Evolutionary conservation across 2,329 filamentous ascomycete species (phyloP), one percentile per base, ranked within the genome.

Genomic region (Venturia asperata): DNA sequence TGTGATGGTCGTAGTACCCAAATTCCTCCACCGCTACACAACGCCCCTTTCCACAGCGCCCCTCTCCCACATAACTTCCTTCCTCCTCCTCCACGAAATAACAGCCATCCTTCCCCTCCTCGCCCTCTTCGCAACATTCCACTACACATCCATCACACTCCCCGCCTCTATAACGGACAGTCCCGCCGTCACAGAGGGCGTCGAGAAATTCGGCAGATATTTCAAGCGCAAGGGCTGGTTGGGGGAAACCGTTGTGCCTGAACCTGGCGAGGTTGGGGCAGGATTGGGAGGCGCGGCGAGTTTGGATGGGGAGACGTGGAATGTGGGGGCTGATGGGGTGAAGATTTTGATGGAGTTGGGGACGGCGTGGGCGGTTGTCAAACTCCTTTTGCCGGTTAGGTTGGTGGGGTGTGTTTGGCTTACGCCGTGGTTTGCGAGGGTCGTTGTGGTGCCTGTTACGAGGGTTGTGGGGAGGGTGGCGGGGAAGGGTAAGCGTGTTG

Each of bases 301-400:
- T 71, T 62, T 70, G 65, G 65, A 68, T 71, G 68, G 76, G 76
- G 69, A 72, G 69, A 71, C 72, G 72, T 75, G 76, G 69, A 74
- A 74, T 72, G 55, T 68, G 73, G 75, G 76, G 21, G 75, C 80
- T 66, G 72, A 70, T 24, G 83, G 83, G 0, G 80, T 82, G 43
- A 81, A 81, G 67, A 67, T 86, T 66, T 77, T 87, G 41, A 77
- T 87, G 27, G 85, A 87, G 76, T 85, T 97, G 68, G 94, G 91
- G 30, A 88, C 94, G 24, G 92, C 94, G 5, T 99, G 94, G 79
- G 89, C 91, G 0, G 83, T 97, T 68, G 95, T 91, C 0, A 99
- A 99, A 78, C 86, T 86, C 19, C 73, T 97, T 66, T 75, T 99
- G 68, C 91, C 94, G 0, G 71, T 90, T 15, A 83, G 94, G 69